Percentiles rank a stretch among this genome's conserved stretches.
phyloP scores from a whole-genome alignment of 139 green algal species.

The Tetraselmis chui region DNA sequence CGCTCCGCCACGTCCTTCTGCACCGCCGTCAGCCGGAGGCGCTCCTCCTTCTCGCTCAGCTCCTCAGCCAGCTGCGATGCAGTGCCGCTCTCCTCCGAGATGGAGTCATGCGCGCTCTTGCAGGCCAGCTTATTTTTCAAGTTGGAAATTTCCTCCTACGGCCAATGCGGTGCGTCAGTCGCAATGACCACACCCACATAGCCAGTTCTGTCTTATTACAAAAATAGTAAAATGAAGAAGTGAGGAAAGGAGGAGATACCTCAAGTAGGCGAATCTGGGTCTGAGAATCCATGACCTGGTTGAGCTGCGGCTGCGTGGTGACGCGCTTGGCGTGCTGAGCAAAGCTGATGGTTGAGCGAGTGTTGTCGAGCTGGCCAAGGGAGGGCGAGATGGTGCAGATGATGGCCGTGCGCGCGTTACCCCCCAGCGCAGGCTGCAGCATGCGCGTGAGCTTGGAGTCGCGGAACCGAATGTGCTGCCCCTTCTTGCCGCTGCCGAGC shows the following conservation, averaged over 20 bases:
- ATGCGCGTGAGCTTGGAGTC: constrained; percentile 74
- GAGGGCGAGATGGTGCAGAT: constrained; percentile 19
- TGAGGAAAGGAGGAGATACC: not conserved
- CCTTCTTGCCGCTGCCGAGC: constrained; percentile 23
- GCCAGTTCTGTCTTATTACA: too few relatives aligned
- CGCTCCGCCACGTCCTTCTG: not conserved
- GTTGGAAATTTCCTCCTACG: not conserved
- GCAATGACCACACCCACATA: too few relatives aligned
- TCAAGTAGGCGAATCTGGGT: constrained; percentile 14
- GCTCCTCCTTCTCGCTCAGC: constrained; percentile 1
- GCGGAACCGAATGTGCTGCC: constrained; percentile 59
- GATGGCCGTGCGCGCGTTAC: constrained; percentile 45
- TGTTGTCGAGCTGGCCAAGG: constrained; percentile 13
- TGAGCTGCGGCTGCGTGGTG: constrained; percentile 11
- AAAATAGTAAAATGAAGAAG: too few relatives aligned
- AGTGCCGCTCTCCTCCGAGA: not conserved
- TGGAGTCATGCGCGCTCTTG: not conserved
- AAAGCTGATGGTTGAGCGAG: constrained; percentile 18
- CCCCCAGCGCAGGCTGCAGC: constrained; percentile 64
- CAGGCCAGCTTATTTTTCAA: constrained; percentile 25
- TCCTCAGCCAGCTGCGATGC: not conserved
- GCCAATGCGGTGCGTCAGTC: too few relatives aligned
- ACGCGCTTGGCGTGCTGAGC: constrained; percentile 21
- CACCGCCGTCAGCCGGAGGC: not conserved
- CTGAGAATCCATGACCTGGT: constrained; percentile 15